Evolutionary conservation across 768 basidiomycete species (phyloP).

Genomic region (Infundibulicybe gibba): DNA sequence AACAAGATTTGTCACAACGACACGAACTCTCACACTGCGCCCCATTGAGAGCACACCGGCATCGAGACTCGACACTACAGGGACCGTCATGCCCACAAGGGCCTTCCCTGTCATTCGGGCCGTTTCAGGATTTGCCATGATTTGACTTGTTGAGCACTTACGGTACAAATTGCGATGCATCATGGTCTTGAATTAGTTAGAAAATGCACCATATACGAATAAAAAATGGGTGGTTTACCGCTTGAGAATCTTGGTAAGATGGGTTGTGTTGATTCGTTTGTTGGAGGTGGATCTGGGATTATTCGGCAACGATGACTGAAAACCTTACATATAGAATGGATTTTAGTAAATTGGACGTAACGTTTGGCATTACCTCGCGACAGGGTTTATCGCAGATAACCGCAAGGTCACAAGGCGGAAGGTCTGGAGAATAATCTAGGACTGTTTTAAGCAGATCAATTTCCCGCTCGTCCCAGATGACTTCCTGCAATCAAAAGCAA

Average conservation of each 20-base stretch:
- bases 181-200: background rate
- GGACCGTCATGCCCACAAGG: slow-evolving; percentile 59
- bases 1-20: slow-evolving; percentile 48
- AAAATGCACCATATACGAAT: no score
- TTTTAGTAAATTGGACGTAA: background rate
- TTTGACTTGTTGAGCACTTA: slow-evolving; percentile 8
- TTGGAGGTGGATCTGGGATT: slow-evolving; percentile 8
- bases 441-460: slow-evolving; percentile 33
- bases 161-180: slow-evolving; percentile 15
- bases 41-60: slow-evolving; percentile 46
- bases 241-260: no score
- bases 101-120: slow-evolving; percentile 26
- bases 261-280: no score
- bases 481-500: no score
- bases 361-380: slow-evolving; percentile 38
- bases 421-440: slow-evolving; percentile 39
- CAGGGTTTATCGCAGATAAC: slow-evolving; percentile 56
- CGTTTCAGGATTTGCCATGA: no score
- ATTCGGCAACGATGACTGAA: slow-evolving; percentile 19
- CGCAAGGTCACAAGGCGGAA: slow-evolving; percentile 51
- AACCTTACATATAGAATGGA: slow-evolving; percentile 12
- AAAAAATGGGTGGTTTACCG: no score
- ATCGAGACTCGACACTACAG: slow-evolving; percentile 39
- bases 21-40: slow-evolving; percentile 57
- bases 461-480: slow-evolving; percentile 34